Evolutionary conservation across 148 eudicot species (phyloP).

Genomic region (Spergularia bocconei): DNA sequence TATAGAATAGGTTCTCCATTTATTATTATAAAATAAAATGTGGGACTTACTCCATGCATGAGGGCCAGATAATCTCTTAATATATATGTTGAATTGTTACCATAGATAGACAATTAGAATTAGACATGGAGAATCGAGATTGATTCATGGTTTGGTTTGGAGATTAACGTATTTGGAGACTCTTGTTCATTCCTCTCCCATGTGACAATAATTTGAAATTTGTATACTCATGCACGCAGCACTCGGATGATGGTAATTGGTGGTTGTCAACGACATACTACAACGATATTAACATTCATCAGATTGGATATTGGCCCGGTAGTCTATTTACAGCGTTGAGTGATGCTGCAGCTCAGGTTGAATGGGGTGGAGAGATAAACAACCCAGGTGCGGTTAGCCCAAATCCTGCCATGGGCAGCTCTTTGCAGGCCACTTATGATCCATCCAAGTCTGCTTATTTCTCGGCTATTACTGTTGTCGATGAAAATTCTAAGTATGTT

Average conservation of each 20-base stretch:
- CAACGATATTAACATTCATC: not conserved
- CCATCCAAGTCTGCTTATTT: not conserved
- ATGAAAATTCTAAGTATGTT: not conserved
- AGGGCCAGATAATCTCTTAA: no score
- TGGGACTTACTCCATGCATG: no score
- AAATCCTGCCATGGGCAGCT: not conserved
- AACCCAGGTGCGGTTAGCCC: not conserved
- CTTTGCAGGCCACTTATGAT: not conserved
- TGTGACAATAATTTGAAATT: not conserved
- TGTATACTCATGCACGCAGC: not conserved
- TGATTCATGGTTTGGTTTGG: no score
- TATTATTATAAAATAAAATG: no score
- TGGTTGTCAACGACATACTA: not conserved
- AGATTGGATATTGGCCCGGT: slow-evolving; percentile 14
- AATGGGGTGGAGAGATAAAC: slow-evolving; percentile 15
- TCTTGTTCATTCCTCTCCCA: not conserved
- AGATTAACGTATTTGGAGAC: no score
- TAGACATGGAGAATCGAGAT: no score
- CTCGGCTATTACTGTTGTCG: not conserved
- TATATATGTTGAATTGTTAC: no score
- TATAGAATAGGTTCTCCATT: no score
- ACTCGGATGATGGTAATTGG: not conserved
- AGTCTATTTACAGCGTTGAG: not conserved
- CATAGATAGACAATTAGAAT: no score
- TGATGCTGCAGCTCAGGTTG: slow-evolving; percentile 1